Base-by-base conservation (phyloP, 306 rosid genomes). In the Dryas octopetala region DNA sequence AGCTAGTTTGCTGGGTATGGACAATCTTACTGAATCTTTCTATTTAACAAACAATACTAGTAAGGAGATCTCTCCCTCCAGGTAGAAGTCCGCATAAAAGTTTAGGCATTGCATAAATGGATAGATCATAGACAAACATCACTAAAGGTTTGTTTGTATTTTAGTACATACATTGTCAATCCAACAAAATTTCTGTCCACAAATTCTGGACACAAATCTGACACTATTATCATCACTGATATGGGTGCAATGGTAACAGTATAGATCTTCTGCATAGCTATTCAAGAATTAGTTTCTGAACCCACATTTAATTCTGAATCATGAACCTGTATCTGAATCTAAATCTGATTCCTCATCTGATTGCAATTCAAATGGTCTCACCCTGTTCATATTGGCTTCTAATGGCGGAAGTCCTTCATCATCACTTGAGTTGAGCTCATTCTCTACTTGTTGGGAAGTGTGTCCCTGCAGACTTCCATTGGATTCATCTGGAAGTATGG, bases 321-420 rank as follows among this genome's bases (percentile, higher is more conserved):
- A 61, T 32, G 65, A 8, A 8, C 38, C 38, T 32, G 38, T 32
- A 78, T 90, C 88, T 52, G 70, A 51, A 73, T 80, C 96, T 32
- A 95, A 88, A 45, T 81, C 88, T 5, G 88, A 86, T 63, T 87
- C 92, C 15, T 78, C 70, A 45, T 86, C 86, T 1, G 84, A 51
- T 75, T 80, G 83, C 65, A 73, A 74, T 57, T 83, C 91, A 50
- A 65, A 58, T n/a, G 97, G 98, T 85, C 86, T 83, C 54, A 81
- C 59, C 84, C 98, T 84, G 86, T 94, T 94, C 12, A 73, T 88
- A 76, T 94, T 91, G 67, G 94, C 97, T 85, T 94, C 97, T 57
- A 92, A 47, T 9, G 98, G 99, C 61, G 97, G 96, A 51, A 95
- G 83, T 67, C 91, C 96, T 71, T 86, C 91, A 52, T 85, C 88